Base-by-base conservation (phyloP, 139 green algal species). In the Nannochloris sp. region DNA sequence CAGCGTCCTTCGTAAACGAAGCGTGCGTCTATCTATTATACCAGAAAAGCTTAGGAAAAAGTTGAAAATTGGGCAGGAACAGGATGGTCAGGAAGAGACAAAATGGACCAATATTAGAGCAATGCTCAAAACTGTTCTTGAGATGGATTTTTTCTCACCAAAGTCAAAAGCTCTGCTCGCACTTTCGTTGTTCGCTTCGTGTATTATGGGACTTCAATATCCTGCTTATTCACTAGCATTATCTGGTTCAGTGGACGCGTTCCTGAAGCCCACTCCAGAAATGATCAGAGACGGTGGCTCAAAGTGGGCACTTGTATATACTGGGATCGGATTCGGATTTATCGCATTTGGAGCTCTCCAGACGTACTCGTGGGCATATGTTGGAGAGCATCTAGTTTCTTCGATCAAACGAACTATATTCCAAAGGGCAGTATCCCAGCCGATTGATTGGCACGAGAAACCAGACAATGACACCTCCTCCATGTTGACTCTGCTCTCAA, bases 281-380 rank as follows among this genome's bases (percentile, higher is more conserved):
- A 3, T 37, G 43, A 37, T 86, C 4, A 56, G 59, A 49, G 50
- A 16, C 26, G 50, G 71, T 43, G 73, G 69, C 2, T 48, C 36
- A 14, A 81, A 78, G 63, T 87, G 81, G 73, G 70, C 56, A 56
- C 63, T 76, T n/a, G 76, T 87, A 28, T 91, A 91, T 62, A 73
- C 81, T 37, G 69, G 74, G 17, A 79, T 91, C 14, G 85, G 76
- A 0, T 46, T 69, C 2, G 78, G 61, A 9, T 61, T 69, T 16
- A 49, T 88, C 25, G 26, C 85, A 1, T 56, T 40, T 23, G 49
- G n/a, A 17, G 20, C 14, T 6, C 28, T 76, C 48, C 78, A 82
- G 77, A 53, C 66, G 12, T 76, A 63, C 17, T 60, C 53, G 9
- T 83, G 87, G 36, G 65, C 55, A 44, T 56, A 69, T 43, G 79